Evolutionary conservation across 2,329 filamentous ascomycete genomes (phyloP), one percentile per base, ranked within the genome.

Genomic region (Fusarium tuaranense): DNA sequence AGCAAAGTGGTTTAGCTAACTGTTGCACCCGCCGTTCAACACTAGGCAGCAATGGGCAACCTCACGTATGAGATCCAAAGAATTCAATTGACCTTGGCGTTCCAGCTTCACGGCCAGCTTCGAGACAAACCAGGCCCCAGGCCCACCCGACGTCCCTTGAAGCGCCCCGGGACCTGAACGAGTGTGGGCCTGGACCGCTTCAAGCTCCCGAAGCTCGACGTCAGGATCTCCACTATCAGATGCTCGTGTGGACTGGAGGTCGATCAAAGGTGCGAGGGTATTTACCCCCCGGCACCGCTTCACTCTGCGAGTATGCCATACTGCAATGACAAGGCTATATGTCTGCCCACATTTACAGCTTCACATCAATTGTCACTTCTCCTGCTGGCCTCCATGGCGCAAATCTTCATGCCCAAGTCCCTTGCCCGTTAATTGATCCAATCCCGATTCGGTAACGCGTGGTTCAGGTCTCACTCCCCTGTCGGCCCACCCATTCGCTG

Each of bases 381-480:
- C 22, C 7, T 41, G 9, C 59, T 38, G 20, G 12, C n/a, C 10
- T 22, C n/a, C 14, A 51, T 63, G 60, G 30, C 41, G 41, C 44
- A 63, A 63, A 63, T 27, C n/a, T 53, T 36, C 60, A 51, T 39
- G 20, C 36, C 34, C 57, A 39, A 39, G 16, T 12, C 13, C 18
- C 25, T 25, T 13, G 18, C 34, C 51, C 18, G 25, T 46, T 65
- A 32, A 55, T 41, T 63, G 18, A 38, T 36, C 61, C 46, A 55
- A 14, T 4, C 69, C 60, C 13, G 25, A 67, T 63, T 61, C 36
- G 62, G 63, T 51, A 73, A 72, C 64, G 66, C 64, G 60, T 48
- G 65, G 63, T 51, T 68, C 41, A 62, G 38, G 68, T 71, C 67
- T 72, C 63, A 63, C 53, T 39, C 59, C 67, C 71, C 41, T 73